These are phyloP conservation scores for Colletotrichum sp. DNA, from an alignment of 2,329 filamentous ascomycete genomes.

Conservation along the genomic window DNA sequence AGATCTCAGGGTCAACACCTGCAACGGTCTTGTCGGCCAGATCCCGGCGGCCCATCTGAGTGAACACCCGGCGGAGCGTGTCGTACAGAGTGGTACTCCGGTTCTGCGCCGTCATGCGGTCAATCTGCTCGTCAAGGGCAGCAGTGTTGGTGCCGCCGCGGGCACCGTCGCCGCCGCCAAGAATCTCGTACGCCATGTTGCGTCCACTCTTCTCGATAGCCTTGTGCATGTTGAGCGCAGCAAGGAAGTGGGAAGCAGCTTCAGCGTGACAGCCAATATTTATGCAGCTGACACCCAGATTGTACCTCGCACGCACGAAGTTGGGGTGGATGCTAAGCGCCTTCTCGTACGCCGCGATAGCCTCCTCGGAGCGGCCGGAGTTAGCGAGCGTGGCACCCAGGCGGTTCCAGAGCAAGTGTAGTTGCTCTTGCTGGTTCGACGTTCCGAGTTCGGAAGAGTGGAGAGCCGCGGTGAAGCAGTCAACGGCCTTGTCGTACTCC, in stretches of 20 bases:
- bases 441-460: constrained; percentile 83
- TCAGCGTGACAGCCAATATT: constrained; percentile 96
- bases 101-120: constrained; percentile 92
- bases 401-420: constrained; percentile 96
- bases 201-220: constrained; percentile 86
- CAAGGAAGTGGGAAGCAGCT: constrained; percentile 90
- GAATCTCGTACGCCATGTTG: constrained; percentile 82
- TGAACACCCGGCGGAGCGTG: constrained; percentile 92
- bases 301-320: constrained; percentile 96
- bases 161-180: constrained; percentile 56
- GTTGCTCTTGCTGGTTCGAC: constrained; percentile 82
- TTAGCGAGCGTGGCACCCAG: constrained; percentile 96
- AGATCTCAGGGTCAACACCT: constrained; percentile 89
- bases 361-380: constrained; percentile 90
- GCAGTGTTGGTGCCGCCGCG: constrained; percentile 47
- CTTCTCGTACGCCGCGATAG: constrained; percentile 94
- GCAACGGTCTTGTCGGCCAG: constrained; percentile 85
- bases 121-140: constrained; percentile 72
- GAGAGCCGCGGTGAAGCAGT: constrained; percentile 94
- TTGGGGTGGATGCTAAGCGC: constrained; percentile 90
- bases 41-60: constrained; percentile 90
- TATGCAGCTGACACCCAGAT: constrained; percentile 94
- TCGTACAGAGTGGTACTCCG: constrained; percentile 97
- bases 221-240: constrained; percentile 94
- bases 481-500: constrained; percentile 97